phyloP scores from a whole-genome alignment of 1,139 yeast species.

The Taphrina deformans region DNA sequence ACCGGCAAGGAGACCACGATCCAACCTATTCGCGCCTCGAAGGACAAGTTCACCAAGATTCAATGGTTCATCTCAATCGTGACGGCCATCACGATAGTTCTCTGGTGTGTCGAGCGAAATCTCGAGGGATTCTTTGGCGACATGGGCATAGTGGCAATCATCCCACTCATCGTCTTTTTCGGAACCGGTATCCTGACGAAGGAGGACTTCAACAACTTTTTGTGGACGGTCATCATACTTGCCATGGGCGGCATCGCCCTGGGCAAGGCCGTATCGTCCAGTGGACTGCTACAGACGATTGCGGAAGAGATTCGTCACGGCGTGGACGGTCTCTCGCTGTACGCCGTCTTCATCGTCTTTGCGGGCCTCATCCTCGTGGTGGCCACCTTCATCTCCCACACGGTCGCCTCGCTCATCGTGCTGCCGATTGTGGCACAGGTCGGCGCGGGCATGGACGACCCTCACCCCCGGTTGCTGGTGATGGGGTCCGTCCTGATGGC shows the following conservation, averaged over 20 bases:
- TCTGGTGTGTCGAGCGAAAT: conserved; percentile 82
- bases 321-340: conserved; percentile 59
- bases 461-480: conserved; percentile 71
- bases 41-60: conserved; percentile 66
- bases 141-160: conserved; percentile 81
- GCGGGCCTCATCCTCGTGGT: conserved; percentile 75
- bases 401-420: conserved; percentile 90
- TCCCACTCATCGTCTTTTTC: conserved; percentile 79
- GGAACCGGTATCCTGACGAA: conserved; percentile 81
- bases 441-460: conserved; percentile 69
- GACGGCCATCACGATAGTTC: conserved; percentile 65
- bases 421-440: conserved; percentile 85
- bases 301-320: conserved; percentile 68
- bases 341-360: conserved; percentile 68
- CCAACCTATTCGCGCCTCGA: conserved; percentile 59
- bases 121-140: conserved; percentile 75
- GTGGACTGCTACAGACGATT: conserved; percentile 77
- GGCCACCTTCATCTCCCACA: conserved; percentile 93
- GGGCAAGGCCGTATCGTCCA: conserved; percentile 86
- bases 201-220: conserved; percentile 86
- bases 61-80: conserved; percentile 71
- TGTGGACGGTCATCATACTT: conserved; percentile 88
- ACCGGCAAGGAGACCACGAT: conserved; percentile 57
- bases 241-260: conserved; percentile 97
- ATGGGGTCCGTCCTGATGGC: conserved; percentile 84